Conservation (phyloP, 2,329 filamentous ascomycete genomes). For the Tympanopsis confertula region DNA sequence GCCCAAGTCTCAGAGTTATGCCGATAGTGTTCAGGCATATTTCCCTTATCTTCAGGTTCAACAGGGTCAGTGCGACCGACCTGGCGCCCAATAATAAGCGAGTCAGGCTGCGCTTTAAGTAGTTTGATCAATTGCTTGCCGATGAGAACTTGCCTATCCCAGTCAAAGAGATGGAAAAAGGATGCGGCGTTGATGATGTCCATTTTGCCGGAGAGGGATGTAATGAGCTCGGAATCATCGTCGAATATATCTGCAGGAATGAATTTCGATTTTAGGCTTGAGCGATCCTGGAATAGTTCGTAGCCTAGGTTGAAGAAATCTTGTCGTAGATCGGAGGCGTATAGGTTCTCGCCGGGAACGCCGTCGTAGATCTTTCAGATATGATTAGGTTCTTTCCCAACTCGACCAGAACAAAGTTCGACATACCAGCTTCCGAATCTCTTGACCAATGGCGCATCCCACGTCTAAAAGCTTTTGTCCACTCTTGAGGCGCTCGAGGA, state of each 20-base stretch:
- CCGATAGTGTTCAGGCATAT: too few relatives aligned
- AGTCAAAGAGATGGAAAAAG: slow-evolving; percentile 4
- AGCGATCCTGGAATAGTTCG: not conserved
- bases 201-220: slow-evolving; percentile 1
- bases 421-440: not conserved
- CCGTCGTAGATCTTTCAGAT: not conserved
- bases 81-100: not conserved
- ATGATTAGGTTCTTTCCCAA: slow-evolving; percentile 1
- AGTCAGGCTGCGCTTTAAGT: not conserved
- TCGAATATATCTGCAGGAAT: slow-evolving; percentile 1
- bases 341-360: not conserved
- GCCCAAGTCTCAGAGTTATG: too few relatives aligned
- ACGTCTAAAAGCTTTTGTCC: not conserved
- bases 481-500: not conserved
- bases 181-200: slow-evolving; percentile 2
- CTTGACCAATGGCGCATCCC: not conserved
- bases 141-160: slow-evolving; percentile 1
- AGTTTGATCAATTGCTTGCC: not conserved
- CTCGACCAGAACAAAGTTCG: too few relatives aligned
- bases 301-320: slow-evolving; percentile 2
- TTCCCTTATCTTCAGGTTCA: too few relatives aligned
- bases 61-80: too few relatives aligned
- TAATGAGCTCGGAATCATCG: not conserved
- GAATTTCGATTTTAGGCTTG: too few relatives aligned
- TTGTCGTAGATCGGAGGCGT: not conserved